Evolutionary conservation across 148 eudicot genomes (phyloP), one percentile per base, ranked within the genome.

Genomic region (Bassia scoparia): DNA sequence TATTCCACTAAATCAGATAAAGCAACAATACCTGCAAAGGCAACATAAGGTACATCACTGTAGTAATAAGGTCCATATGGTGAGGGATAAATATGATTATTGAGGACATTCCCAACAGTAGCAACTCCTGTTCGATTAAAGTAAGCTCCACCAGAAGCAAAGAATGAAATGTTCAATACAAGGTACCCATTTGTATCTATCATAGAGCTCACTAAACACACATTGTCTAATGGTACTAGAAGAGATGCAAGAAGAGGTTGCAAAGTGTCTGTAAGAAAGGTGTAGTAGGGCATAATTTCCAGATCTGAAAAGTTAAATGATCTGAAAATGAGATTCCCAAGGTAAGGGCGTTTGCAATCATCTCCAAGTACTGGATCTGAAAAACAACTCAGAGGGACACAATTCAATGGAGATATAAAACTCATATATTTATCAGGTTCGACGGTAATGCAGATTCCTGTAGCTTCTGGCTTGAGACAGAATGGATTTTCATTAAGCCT

Each of bases 401-500:
- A 90, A 35, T 53, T 72, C 30, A 16, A 69, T 24, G 67, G 60
- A 18, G 86, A 82, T 41, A 31, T 58, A 31, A 55, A 56, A 33
- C 70, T 61, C 23, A 82, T 37, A 61, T 74, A 58, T 63, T 56
- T 66, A 31, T 73, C 49, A 27, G 71, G 77, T 52, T 76, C 61
- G 24, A 49, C 26, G 15, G 75, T 64, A 67, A 85, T 84, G 83
- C 84, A 90, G 73, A 72, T 77, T 69, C 64, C 74, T 41, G 80
- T 68, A 54, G 83, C 80, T 77, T 81, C 87, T 27, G 79, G 71
- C 61, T 66, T 80, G 31, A 61, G 66, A 81, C 97, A 90, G 48
- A 85, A 68, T 58, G 91, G 93, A 70, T 90, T 90, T 15, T 67
- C 82, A 49, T 49, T 83, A 48, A 90, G 88, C 73, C 97, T 90